Conservation (phyloP, 2,329 filamentous ascomycete genomes). For the Calonectria pauciramosa region DNA sequence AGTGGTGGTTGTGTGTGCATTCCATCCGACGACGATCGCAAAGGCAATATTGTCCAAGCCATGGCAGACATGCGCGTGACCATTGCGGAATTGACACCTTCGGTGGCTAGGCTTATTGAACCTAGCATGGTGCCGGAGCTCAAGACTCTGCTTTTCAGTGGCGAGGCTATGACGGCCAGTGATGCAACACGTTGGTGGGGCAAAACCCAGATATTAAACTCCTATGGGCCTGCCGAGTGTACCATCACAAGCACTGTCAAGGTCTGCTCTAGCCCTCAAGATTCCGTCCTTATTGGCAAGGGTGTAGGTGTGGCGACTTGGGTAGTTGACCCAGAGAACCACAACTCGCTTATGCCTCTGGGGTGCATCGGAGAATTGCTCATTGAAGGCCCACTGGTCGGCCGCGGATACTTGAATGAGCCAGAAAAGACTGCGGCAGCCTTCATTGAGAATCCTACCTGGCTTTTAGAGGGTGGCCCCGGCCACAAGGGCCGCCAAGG, state of each 20-base stretch:
- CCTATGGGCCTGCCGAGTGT: constrained; percentile 37
- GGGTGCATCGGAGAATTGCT: constrained; percentile 23
- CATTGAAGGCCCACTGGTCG: constrained; percentile 14
- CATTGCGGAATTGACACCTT: neutral
- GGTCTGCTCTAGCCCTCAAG: neutral
- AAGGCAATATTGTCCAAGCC: neutral
- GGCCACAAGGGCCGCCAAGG: constrained; percentile 8
- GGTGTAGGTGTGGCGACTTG: constrained; percentile 13
- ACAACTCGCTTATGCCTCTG: constrained; percentile 6
- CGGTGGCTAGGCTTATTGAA: neutral
- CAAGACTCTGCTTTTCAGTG: neutral
- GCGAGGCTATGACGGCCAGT: neutral
- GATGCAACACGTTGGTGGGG: constrained; percentile 29
- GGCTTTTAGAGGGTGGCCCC: constrained; percentile 2
- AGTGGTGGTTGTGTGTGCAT: constrained; percentile 31
- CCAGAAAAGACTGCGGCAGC: neutral
- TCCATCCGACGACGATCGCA: constrained; percentile 14
- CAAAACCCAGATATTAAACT: constrained; percentile 20
- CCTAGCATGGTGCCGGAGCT: neutral
- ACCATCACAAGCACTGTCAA: neutral
- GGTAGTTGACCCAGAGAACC: constrained; percentile 19
- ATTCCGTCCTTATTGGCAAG: constrained; percentile 5
- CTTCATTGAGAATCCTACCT: neutral
- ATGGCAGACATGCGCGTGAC: neutral
- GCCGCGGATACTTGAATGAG: constrained; percentile 4